Evolutionary conservation across 495 filamentous ascomycete genomes (phyloP).

Genomic region (Haplographium delicatum): DNA sequence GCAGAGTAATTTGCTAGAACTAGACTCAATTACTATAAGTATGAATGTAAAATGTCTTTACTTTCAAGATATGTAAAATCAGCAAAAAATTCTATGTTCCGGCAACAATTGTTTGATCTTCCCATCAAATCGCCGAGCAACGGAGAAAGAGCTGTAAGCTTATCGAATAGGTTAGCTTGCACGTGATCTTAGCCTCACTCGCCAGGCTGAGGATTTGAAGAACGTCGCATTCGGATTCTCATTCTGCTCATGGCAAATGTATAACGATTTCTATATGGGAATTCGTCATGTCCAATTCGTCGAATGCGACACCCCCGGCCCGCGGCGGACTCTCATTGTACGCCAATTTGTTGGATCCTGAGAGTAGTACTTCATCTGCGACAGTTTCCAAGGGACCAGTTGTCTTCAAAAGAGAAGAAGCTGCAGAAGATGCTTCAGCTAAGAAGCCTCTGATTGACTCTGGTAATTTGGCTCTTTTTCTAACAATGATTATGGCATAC

Average conservation of each 20-base stretch:
- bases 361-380: slow-evolving; percentile 37
- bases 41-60: neutral
- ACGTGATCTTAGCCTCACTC: slow-evolving; percentile 7
- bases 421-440: slow-evolving; percentile 46
- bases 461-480: slow-evolving; percentile 48
- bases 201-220: slow-evolving; percentile 11
- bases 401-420: slow-evolving; percentile 58
- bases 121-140: slow-evolving; percentile 1
- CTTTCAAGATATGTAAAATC: too few species aligned
- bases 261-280: neutral
- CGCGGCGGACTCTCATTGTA: slow-evolving; percentile 46
- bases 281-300: slow-evolving; percentile 18
- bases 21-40: neutral
- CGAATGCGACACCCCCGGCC: slow-evolving; percentile 7
- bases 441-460: slow-evolving; percentile 71
- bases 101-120: slow-evolving; percentile 11
- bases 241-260: neutral
- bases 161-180: neutral
- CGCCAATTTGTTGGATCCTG: slow-evolving; percentile 47
- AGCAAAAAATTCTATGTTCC: neutral
- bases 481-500: slow-evolving; percentile 16
- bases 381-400: slow-evolving; percentile 76
- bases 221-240: neutral
- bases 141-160: slow-evolving; percentile 4
- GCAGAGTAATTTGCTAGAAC: slow-evolving; percentile 7